phyloP scores from a whole-genome alignment of 2,329 filamentous ascomycete genomes.

The Fusarium incarnatum region DNA sequence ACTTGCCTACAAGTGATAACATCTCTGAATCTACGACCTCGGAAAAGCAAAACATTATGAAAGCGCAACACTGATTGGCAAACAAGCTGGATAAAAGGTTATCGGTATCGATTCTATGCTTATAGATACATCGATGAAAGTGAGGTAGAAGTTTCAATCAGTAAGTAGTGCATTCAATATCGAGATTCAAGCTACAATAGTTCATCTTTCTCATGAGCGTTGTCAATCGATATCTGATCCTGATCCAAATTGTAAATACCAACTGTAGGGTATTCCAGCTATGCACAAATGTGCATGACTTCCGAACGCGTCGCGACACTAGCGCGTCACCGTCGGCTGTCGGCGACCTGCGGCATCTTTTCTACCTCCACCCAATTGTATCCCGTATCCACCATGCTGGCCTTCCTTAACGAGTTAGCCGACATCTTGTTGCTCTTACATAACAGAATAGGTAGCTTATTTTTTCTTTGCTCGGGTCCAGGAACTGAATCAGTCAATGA shows the following conservation, averaged over 20 bases:
- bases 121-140: too few relatives aligned
- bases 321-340: neutral
- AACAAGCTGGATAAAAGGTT: too few relatives aligned
- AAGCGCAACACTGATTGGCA: too few relatives aligned
- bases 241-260: fast-evolving
- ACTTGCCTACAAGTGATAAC: too few relatives aligned
- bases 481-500: neutral
- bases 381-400: neutral
- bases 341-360: neutral
- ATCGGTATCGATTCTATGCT: too few relatives aligned
- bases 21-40: too few relatives aligned
- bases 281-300: neutral
- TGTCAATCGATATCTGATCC: fast-evolving
- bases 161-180: too few relatives aligned
- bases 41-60: too few relatives aligned
- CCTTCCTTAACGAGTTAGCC: neutral
- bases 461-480: neutral
- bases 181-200: too few relatives aligned
- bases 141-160: too few relatives aligned
- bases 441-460: neutral
- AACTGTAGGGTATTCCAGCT: neutral
- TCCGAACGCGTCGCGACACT: neutral
- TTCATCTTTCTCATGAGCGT: fast-evolving
- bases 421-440: neutral
- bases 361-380: too few relatives aligned